Percentiles rank a stretch among this genome's conserved stretches.
Evolutionary conservation across 768 basidiomycete genomes (phyloP).

Genomic region (Naganishia vishniacii): DNA sequence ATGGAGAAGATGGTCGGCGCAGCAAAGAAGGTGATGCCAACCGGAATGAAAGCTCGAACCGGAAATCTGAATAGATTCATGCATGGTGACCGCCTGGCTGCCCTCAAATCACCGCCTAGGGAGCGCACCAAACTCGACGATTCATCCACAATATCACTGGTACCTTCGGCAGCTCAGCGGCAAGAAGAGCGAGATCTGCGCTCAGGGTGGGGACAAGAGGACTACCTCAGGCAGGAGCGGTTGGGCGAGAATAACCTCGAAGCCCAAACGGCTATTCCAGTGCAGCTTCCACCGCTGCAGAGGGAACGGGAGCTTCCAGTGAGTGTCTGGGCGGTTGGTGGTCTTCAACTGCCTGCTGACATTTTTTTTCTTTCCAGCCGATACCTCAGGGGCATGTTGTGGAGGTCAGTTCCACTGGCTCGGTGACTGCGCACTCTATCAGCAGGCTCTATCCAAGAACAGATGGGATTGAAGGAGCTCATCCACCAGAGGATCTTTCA

Average conservation of each 20-base stretch:
- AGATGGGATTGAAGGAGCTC: no score
- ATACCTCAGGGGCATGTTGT: conserved; percentile 14
- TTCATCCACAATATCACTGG: background rate
- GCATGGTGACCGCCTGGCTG: background rate
- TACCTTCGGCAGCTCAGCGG: background rate
- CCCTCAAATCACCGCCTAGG: background rate
- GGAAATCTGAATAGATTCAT: conserved; percentile 2
- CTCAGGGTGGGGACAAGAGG: background rate
- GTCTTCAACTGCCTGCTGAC: background rate
- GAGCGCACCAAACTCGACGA: background rate
- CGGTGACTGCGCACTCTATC: no score
- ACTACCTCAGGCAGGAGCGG: background rate
- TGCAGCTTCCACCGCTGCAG: background rate
- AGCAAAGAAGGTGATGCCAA: conserved; percentile 3
- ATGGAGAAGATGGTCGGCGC: conserved; percentile 3
- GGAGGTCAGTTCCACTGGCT: no score
- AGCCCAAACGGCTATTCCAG: background rate
- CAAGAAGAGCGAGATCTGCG: background rate
- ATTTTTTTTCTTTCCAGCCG: background rate
- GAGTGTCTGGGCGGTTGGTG: background rate
- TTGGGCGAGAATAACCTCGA: background rate
- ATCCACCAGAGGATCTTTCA: no score
- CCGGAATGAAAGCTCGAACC: background rate
- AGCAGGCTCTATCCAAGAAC: no score
- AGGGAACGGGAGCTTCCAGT: conserved; percentile 18